A percentile compares a stretch with the other conserved stretches of the same genome.
These are phyloP conservation scores for Paraphaeosphaeria minitans DNA, from an alignment of 2,329 filamentous ascomycete species.

Conservation along the genomic window DNA sequence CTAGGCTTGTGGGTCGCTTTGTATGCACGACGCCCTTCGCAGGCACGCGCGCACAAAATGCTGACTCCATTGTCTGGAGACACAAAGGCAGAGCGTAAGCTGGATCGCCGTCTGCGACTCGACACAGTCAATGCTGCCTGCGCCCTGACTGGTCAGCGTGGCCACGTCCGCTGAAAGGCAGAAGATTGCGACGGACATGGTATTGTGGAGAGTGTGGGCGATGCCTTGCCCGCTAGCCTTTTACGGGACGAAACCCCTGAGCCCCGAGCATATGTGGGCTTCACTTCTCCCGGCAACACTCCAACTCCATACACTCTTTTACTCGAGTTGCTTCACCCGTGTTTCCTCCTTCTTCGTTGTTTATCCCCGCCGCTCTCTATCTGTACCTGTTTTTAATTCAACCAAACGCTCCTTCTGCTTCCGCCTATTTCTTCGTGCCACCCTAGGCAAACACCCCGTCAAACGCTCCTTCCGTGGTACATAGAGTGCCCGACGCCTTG, in stretches of 20 bases:
- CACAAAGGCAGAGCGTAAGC: neutral
- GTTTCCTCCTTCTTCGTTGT: conserved; percentile 37
- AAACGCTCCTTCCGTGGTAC: conserved; percentile 21
- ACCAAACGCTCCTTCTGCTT: conserved; percentile 25
- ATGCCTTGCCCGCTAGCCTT: neutral
- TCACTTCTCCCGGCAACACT: conserved; percentile 25
- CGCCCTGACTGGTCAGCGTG: neutral
- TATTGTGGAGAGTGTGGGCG: neutral
- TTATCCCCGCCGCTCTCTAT: conserved; percentile 39
- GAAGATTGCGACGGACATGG: conserved; percentile 5
- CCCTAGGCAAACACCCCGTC: conserved; percentile 21
- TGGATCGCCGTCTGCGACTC: neutral
- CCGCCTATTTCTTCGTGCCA: conserved; percentile 31
- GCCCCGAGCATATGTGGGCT: neutral
- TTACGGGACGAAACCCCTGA: neutral
- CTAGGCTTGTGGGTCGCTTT: conserved; percentile 3
- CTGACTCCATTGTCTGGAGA: neutral
- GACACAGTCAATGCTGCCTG: neutral
- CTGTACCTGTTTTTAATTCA: conserved; percentile 28
- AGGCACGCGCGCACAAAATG: neutral
- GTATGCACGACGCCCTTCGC: conserved; percentile 1
- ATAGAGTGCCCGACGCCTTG: conserved; percentile 24
- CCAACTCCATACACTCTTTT: conserved; percentile 32
- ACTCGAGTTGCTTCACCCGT: conserved; percentile 39
- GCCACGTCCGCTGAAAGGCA: neutral